Evolutionary conservation across 106 monocot genomes (phyloP), one percentile per base, ranked within the genome.

Genomic region (Iris macrosiphon): DNA sequence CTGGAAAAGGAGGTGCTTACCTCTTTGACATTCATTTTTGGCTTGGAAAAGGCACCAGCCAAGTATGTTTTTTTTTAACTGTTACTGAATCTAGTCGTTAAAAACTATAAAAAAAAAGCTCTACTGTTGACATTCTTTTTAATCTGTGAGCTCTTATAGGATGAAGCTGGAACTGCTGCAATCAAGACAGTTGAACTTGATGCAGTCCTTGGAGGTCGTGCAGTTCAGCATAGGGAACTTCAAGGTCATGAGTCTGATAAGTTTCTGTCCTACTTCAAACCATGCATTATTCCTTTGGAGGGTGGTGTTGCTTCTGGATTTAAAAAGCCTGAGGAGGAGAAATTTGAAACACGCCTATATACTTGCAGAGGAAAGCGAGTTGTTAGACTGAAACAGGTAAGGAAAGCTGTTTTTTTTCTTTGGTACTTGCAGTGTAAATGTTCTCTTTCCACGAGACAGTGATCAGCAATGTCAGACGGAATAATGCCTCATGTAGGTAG

Each of bases 81-180:
- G 12, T 67, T 18, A 49, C n/a, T 24, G 4, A n/a, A n/a, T n/a
- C n/a, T n/a, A n/a, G n/a, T n/a, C n/a, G n/a, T n/a, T n/a, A n/a
- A n/a, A n/a, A n/a, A 49, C 3, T 23, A 14, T 48, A 0, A 13
- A 34, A 48, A n/a, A 35, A 53, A 18, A 20, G 15, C 3, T n/a
- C 8, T 18, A 57, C 18, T 12, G 31, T 45, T 25, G 23, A 33
- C 32, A 48, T 67, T 22, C 33, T 28, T 26, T n/a, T 55, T 46
- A 34, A 55, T 31, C 58, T 43, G 33, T 46, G 75, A 75, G 75
- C 68, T 58, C 67, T 67, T 49, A 32, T 46, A 84, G 84, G 84
- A 84, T 65, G 84, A 84, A 75, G 75, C 84, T 75, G 79, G 79
- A 49, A 65, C 79, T 65, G 84, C 79, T 71, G 79, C 84, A 55